A percentile compares a stretch with the other conserved stretches of the same genome.
Conservation (phyloP, 768 basidiomycete genomes). For the Lactarius hatsudake region DNA sequence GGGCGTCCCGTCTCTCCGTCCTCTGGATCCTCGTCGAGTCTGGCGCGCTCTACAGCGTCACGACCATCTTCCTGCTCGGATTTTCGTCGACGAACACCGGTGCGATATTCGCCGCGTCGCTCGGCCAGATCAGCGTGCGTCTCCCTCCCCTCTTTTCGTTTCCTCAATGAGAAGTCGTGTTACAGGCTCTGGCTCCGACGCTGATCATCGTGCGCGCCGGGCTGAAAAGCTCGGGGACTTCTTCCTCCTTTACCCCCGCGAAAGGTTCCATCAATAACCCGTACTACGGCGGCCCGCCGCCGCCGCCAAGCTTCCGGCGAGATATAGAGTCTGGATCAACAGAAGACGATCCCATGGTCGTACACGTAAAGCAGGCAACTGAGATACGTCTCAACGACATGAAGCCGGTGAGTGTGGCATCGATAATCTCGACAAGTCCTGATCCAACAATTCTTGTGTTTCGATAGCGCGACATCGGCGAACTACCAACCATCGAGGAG, state of each 20-base stretch:
- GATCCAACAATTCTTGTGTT: neutral
- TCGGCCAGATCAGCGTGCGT: constrained; percentile 23
- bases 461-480: neutral
- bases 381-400: constrained; percentile 7
- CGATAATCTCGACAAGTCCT: neutral
- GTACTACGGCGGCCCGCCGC: neutral
- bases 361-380: constrained; percentile 12
- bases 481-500: neutral
- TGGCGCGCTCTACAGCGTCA: constrained; percentile 20
- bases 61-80: constrained; percentile 9
- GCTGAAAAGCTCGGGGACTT: neutral
- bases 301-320: neutral
- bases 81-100: constrained; percentile 14
- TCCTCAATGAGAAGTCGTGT: neutral
- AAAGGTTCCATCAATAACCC: constrained; percentile 8
- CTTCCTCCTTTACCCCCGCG: neutral
- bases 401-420: neutral
- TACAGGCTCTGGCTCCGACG: constrained; percentile 16
- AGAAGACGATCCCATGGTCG: neutral
- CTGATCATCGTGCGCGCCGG: constrained; percentile 15
- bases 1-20: constrained; percentile 3
- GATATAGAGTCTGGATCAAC: neutral
- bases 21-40: constrained; percentile 26
- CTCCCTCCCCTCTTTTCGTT: neutral
- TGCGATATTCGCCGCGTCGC: neutral